Conservation (phyloP, 2,329 filamentous ascomycete species). For the Diaporthe longicolla region DNA sequence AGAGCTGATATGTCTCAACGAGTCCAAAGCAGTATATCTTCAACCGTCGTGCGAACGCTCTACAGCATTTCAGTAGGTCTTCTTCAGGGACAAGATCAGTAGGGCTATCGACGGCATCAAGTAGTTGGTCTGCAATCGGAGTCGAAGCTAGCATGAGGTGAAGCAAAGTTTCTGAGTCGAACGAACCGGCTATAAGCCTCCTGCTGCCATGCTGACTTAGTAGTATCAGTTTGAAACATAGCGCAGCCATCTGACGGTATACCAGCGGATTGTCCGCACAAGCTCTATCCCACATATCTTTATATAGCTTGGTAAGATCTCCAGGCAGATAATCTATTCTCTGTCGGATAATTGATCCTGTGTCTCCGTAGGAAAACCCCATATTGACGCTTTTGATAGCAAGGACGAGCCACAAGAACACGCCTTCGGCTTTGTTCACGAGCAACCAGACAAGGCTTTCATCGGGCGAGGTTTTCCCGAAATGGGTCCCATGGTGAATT, state of each 20-base stretch:
- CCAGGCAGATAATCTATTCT: neutral
- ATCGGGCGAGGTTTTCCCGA: too few species aligned
- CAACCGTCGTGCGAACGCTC: too few species aligned
- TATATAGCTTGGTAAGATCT: slow-evolving; percentile 9
- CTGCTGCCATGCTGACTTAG: too few species aligned
- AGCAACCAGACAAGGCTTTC: too few species aligned
- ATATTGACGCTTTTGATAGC: slow-evolving; percentile 16
- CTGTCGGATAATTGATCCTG: neutral
- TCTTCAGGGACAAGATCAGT: neutral
- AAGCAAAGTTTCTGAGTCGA: too few species aligned
- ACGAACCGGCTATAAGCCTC: too few species aligned
- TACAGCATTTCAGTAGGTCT: neutral
- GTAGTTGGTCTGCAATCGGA: neutral
- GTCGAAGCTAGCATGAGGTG: slow-evolving; percentile 16
- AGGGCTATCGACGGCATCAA: neutral
- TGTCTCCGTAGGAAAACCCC: neutral
- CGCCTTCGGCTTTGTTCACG: slow-evolving; percentile 18
- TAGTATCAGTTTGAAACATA: slow-evolving; percentile 15
- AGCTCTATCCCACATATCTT: slow-evolving; percentile 25
- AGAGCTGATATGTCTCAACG: too few species aligned
- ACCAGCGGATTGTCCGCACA: neutral
- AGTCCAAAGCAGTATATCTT: slow-evolving; percentile 3
- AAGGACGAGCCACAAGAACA: slow-evolving; percentile 30
- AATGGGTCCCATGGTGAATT: too few species aligned
- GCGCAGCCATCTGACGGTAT: slow-evolving; percentile 13